phyloP scores from a whole-genome alignment of 257 asterid species.

The Salvia miltiorrhiza region DNA sequence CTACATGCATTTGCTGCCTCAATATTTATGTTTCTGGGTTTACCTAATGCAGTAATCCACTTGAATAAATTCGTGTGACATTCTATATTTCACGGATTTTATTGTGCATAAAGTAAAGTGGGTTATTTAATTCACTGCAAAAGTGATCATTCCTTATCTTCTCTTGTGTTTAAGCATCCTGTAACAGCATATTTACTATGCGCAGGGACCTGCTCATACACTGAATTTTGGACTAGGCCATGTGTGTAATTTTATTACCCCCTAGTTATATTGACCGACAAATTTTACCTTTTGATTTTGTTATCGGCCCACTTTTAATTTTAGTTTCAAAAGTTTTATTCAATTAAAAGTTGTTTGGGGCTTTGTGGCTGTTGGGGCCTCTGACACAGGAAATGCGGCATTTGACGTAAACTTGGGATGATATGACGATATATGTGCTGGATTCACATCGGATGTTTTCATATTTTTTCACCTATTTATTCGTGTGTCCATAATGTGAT shows the following conservation, averaged over 20 bases:
- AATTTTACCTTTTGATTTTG: not conserved
- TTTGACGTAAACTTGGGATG: not conserved
- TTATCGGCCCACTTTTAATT: not conserved
- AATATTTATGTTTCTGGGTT: not conserved
- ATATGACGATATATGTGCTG: not conserved
- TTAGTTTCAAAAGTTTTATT: not conserved
- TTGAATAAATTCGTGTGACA: conserved; percentile 1
- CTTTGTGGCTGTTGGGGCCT: not conserved
- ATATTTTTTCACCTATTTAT: no score
- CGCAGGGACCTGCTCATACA: not conserved
- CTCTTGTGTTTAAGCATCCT: not conserved
- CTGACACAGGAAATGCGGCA: not conserved
- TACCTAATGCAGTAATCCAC: not conserved
- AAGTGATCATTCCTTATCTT: not conserved
- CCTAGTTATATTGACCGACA: not conserved
- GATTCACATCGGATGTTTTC: not conserved
- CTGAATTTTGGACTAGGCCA: not conserved
- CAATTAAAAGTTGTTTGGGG: not conserved
- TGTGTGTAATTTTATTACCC: not conserved
- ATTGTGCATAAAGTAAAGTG: not conserved
- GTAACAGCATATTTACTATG: not conserved
- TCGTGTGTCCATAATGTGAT: no score
- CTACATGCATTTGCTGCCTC: conserved; percentile 9
- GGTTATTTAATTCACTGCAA: not conserved
- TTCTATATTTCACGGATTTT: not conserved